Evolutionary conservation across 345 rosid genomes (phyloP).

Genomic region (Pistacia vera): DNA sequence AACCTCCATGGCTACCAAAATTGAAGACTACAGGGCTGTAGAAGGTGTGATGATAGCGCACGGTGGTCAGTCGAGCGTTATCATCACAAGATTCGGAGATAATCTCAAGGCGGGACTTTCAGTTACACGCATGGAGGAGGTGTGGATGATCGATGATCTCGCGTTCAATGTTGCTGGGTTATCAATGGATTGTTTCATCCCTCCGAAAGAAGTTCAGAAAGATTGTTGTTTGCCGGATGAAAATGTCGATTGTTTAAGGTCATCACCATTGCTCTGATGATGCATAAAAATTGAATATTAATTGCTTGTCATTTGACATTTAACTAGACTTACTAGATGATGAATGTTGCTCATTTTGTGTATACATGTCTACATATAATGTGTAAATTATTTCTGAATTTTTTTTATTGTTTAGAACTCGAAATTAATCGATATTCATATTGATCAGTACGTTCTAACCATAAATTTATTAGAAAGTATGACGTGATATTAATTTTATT

Average conservation of each 20-base stretch:
- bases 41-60: slow-evolving; percentile 91
- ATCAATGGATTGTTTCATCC: slow-evolving; percentile 81
- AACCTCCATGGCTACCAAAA: slow-evolving; percentile 75
- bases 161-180: slow-evolving; percentile 84
- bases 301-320: slow-evolving; percentile 6
- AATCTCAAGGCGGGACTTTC: slow-evolving; percentile 71
- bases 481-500: too few species aligned
- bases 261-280: slow-evolving; percentile 31
- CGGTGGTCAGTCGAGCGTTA: slow-evolving; percentile 67
- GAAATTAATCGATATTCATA: neutral
- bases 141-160: slow-evolving; percentile 82
- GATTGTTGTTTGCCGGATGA: slow-evolving; percentile 30
- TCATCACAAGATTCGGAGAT: slow-evolving; percentile 87
- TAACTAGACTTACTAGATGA: neutral
- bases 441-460: neutral
- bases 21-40: slow-evolving; percentile 67
- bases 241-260: slow-evolving; percentile 40
- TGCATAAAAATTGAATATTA: neutral
- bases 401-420: neutral
- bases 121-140: slow-evolving; percentile 80
- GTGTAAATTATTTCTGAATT: neutral
- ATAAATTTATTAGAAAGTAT: too few species aligned
- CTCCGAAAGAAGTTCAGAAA: slow-evolving; percentile 70
- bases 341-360: neutral
- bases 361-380: slow-evolving; percentile 8